A percentile compares a stretch with the other conserved stretches of the same genome.
These are phyloP conservation scores for Penicillium silybi DNA, from an alignment of 495 filamentous ascomycete species.

Conservation along the genomic window DNA sequence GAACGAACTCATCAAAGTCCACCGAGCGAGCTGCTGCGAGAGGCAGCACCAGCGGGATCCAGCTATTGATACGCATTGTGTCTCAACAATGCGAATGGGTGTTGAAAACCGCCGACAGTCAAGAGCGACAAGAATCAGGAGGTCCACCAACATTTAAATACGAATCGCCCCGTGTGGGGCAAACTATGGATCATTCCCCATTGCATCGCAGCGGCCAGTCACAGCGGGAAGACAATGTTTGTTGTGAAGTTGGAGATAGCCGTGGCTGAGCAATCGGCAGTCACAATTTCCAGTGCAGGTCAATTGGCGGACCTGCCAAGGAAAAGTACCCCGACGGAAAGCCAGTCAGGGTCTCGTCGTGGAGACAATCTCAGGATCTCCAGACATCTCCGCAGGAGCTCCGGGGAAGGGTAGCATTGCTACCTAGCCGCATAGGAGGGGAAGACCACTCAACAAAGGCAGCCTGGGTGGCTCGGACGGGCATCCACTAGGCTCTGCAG, in stretches of 20 bases:
- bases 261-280: conserved; percentile 4
- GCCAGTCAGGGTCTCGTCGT: conserved; percentile 5
- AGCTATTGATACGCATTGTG: conserved; percentile 26
- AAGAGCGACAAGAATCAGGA: not conserved
- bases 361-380: not conserved
- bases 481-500: conserved; percentile 1
- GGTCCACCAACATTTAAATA: not conserved
- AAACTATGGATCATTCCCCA: not conserved
- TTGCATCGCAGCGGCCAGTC: not conserved
- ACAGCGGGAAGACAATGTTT: not conserved
- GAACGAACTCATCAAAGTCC: conserved; percentile 16
- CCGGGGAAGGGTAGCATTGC: conserved; percentile 21
- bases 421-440: conserved; percentile 3
- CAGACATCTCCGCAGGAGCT: conserved; percentile 23
- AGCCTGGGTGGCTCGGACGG: conserved; percentile 3
- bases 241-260: conserved; percentile 1
- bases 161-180: not conserved
- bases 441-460: conserved; percentile 1
- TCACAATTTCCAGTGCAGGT: conserved; percentile 2
- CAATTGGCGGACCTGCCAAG: conserved; percentile 2
- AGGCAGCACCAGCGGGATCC: conserved; percentile 22
- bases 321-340: not conserved
- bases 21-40: conserved; percentile 22
- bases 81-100: not conserved
- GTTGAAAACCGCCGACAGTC: not conserved